Conservation (phyloP, 2,329 filamentous ascomycete genomes). For the Rutstroemia sp. region DNA sequence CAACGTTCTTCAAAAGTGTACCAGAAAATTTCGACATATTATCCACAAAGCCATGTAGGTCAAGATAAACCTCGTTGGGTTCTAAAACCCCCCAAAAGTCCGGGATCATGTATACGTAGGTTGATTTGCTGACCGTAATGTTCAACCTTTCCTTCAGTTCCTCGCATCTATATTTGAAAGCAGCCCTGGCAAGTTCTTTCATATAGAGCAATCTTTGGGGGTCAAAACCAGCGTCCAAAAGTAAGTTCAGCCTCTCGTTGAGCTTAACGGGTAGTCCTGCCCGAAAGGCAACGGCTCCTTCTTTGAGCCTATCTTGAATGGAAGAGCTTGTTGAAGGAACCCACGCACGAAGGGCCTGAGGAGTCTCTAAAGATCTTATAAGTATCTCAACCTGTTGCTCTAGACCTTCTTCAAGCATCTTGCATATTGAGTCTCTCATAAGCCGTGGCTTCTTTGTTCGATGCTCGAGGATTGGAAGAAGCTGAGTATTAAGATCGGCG, state of each 20-base stretch:
- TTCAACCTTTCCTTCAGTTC: conserved; percentile 46
- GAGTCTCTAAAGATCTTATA: conserved; percentile 42
- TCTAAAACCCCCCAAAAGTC: conserved; percentile 56
- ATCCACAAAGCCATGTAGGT: conserved; percentile 56
- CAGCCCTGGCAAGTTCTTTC: conserved; percentile 34
- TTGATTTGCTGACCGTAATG: conserved; percentile 53
- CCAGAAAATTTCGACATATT: conserved; percentile 45
- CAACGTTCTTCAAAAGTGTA: conserved; percentile 45
- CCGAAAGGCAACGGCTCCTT: conserved; percentile 17
- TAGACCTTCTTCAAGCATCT: conserved; percentile 43
- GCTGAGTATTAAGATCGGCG: conserved; percentile 57
- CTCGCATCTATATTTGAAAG: conserved; percentile 19
- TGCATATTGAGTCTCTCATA: conserved; percentile 43
- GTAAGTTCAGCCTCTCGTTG: conserved; percentile 44
- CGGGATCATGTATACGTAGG: conserved; percentile 58
- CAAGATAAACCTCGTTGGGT: conserved; percentile 60
- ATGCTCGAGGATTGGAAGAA: conserved; percentile 60
- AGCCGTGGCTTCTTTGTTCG: conserved; percentile 38
- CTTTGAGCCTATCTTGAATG: conserved; percentile 29
- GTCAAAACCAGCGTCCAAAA: conserved; percentile 56
- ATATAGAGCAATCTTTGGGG: conserved; percentile 41
- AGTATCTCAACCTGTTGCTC: conserved; percentile 44
- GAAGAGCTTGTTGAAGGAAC: conserved; percentile 38
- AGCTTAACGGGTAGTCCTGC: conserved; percentile 17
- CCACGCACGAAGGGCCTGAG: conserved; percentile 47